phyloP scores from a whole-genome alignment of 2,329 filamentous ascomycete species.

The Microthyrium microscopicum region DNA sequence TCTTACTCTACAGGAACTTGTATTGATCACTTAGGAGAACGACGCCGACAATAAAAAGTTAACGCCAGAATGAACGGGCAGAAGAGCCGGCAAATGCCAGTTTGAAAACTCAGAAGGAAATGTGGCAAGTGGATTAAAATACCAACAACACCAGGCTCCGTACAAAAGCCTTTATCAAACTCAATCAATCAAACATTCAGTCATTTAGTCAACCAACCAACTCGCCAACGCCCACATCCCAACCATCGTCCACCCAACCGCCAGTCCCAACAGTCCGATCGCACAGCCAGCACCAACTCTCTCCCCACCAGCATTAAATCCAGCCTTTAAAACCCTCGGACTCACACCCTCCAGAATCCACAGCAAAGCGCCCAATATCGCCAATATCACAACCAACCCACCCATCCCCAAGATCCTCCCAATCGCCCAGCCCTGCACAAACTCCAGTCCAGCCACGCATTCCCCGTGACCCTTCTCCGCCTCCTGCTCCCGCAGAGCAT shows the following conservation, averaged over 20 bases:
- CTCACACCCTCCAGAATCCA: conserved; percentile 21
- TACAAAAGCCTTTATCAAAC: too few species aligned
- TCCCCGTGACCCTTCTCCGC: not conserved
- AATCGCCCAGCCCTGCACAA: conserved; percentile 19
- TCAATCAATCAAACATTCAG: not conserved
- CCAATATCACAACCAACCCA: conserved; percentile 14
- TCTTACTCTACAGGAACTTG: too few species aligned
- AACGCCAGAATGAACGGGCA: too few species aligned
- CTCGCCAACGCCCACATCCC: conserved; percentile 21
- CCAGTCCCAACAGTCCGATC: conserved; percentile 18
- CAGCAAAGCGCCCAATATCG: conserved; percentile 16
- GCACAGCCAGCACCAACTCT: conserved; percentile 18
- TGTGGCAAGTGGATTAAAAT: too few species aligned
- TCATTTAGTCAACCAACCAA: conserved; percentile 19
- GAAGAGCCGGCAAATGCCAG: too few species aligned
- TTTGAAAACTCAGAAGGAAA: too few species aligned
- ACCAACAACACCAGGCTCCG: too few species aligned
- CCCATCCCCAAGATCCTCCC: conserved; percentile 15
- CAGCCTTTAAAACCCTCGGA: conserved; percentile 7
- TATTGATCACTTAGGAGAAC: too few species aligned
- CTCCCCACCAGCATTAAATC: conserved; percentile 16
- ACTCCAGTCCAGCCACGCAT: conserved; percentile 17
- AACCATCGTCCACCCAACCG: conserved; percentile 18
- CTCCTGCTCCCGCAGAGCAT: not conserved
- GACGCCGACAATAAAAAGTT: too few species aligned